Evolutionary conservation across 345 rosid genomes (phyloP), one percentile per base, ranked within the genome.

Genomic region (Rhodamnia argentea): DNA sequence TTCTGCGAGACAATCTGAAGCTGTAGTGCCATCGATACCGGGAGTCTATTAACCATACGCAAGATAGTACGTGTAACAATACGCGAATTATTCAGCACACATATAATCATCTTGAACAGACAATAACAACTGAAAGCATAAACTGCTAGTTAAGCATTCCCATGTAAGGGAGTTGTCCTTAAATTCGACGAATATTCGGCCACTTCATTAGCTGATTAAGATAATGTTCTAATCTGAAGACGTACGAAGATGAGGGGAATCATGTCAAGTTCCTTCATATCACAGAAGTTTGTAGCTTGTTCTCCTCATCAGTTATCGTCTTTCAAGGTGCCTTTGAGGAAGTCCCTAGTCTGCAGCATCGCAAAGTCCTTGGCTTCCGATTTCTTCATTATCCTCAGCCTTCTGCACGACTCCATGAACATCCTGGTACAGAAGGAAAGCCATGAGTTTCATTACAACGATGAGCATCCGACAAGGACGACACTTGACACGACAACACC

Each of bases 351-450:
- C 22, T 85, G 83, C 81, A 83, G 81, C 40, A 70, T 37, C 13
- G 81, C 81, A 22, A 56, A 56, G 51, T 86, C 78, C 84, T 60
- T 86, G 76, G 60, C 85, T 76, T 83, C 85, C 5, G 87, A 86
- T 83, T 59, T 58, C 85, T 86, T 86, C 85, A 82, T 86, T 44
- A 86, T 62, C 87, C 87, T 86, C 70, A 86, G 85, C 83, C 87
- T 86, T 58, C 83, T 86, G 85, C 87, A 86, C 11, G 87, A 58
- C 16, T 60, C 87, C 37, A 83, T 52, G 87, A 86, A 86, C 87
- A 86, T 86, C 47, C 87, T 86, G 85, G 26, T 18, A 37, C 13
- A 37, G 26, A 40, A 83, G 58, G 84, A 83, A n/a, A 53, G 44
- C 26, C 26, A 37, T 37, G 24, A 37, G 47, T 70, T 70, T 6